phyloP scores from a whole-genome alignment of 2,329 filamentous ascomycete species.

The Pyrenochaeta sp. region DNA sequence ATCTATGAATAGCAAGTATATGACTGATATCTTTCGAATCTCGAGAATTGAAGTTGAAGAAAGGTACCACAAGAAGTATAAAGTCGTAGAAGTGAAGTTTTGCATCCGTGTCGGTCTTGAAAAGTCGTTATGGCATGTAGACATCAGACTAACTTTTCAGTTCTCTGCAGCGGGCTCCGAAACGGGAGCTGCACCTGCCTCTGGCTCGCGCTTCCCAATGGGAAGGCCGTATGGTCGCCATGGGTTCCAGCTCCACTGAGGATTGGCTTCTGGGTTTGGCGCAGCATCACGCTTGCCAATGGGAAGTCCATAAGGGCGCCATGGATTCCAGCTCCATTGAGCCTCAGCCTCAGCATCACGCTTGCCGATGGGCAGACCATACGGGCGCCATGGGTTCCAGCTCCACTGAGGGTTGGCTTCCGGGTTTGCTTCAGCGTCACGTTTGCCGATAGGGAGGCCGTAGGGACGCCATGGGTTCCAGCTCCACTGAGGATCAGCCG shows the following conservation, averaged over 20 bases:
- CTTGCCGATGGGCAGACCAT: constrained; percentile 31
- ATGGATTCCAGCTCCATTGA: not conserved
- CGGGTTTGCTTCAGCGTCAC: constrained; percentile 13
- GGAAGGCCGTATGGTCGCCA: constrained; percentile 4
- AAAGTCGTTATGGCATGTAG: too few relatives aligned
- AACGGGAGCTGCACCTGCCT: constrained; percentile 14
- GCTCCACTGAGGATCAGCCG: constrained; percentile 7
- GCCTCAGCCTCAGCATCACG: constrained; percentile 43
- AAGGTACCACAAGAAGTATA: too few relatives aligned
- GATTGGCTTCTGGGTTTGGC: constrained; percentile 21
- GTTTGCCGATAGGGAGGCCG: constrained; percentile 12
- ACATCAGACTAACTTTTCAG: too few relatives aligned
- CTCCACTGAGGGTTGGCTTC: constrained; percentile 3
- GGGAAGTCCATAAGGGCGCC: constrained; percentile 20
- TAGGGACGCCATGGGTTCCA: constrained; percentile 9
- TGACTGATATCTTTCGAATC: constrained; percentile 2
- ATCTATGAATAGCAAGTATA: not conserved
- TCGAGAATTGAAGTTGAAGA: constrained; percentile 9
- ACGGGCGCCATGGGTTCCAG: constrained; percentile 10
- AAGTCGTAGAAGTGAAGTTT: too few relatives aligned
- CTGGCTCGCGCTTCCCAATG: constrained; percentile 30
- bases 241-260: not conserved
- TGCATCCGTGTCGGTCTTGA: too few relatives aligned
- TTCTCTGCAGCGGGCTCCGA: too few relatives aligned
- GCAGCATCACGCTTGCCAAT: constrained; percentile 44